Evolutionary conservation across 148 eudicot species (phyloP), one percentile per base, ranked within the genome.

Genomic region (Silene uniflora): DNA sequence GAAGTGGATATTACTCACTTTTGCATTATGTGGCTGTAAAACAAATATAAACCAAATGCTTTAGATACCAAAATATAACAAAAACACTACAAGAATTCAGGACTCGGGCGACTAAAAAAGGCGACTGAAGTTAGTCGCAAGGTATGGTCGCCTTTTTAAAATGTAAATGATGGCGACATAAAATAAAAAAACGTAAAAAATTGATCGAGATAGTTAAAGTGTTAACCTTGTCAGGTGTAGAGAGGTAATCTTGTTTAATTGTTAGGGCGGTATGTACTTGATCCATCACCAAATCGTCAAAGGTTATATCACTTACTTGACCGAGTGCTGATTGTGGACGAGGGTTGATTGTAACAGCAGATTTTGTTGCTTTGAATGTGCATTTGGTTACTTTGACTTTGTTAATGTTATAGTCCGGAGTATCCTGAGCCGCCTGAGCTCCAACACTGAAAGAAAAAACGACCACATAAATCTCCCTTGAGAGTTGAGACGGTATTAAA

Each of bases 311-410:
- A 0, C 83, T 70, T 29, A 85, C 84, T 25, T 42, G 35, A n/a
- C 68, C 62, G 13, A 63, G 25, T 14, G 71, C 81, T 11, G 83
- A 76, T 13, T 74, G 73, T 18, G 78, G 80, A 42, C 84, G 82
- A 5, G 91, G 78, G 27, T 89, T 87, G 84, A 92, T 86, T 80
- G 91, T 86, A n/a, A 86, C 87, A 12, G 95, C 97, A 76, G 84
- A 85, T 17, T 86, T 72, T 2, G 90, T 82, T 3, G 58, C 76
- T 72, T 72, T 65, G 54, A 92, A 67, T 4, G 87, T 92, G 67
- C 95, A 90, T 56, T 84, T 83, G 3, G 10, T 77, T 14, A 92
- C 85, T 0, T 7, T 39, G 5, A 90, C 74, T 19, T 80, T 75
- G 8, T 12, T 78, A 47, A 91, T 86, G 68, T 79, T 72, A 24